These are phyloP conservation scores for Suillus hirtellus DNA, from an alignment of 768 basidiomycete species.

Conservation along the genomic window DNA sequence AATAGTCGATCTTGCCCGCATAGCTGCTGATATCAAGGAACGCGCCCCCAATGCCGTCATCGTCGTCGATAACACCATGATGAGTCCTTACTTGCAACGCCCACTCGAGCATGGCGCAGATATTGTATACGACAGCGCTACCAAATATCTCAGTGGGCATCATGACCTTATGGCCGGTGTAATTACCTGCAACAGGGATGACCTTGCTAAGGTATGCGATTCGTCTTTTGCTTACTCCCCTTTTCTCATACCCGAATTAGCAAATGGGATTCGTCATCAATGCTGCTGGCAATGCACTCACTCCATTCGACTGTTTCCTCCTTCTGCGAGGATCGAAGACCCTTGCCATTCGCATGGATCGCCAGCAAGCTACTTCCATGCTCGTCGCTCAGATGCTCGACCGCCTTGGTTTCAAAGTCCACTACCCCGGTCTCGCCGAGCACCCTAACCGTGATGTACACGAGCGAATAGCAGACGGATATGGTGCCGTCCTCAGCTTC, in stretches of 20 bases:
- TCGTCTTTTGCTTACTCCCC: not conserved
- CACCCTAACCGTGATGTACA: conserved; percentile 91
- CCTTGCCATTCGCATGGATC: conserved; percentile 92
- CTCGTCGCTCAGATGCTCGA: conserved; percentile 86
- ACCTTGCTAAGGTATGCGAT: conserved; percentile 72
- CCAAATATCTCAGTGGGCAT: conserved; percentile 97
- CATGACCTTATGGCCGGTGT: conserved; percentile 99
- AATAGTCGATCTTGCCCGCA: conserved; percentile 84
- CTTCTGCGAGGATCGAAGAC: conserved; percentile 96
- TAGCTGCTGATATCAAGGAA: conserved; percentile 82
- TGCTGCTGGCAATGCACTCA: conserved; percentile 88
- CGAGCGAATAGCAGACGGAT: conserved; percentile 84
- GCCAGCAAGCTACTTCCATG: conserved; percentile 82
- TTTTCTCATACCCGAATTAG: conserved; percentile 37
- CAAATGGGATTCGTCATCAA: conserved; percentile 92
- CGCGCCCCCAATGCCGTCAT: conserved; percentile 77
- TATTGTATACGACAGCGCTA: conserved; percentile 96
- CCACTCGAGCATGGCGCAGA: conserved; percentile 96
- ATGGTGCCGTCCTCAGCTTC: conserved; percentile 93
- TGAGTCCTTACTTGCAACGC: conserved; percentile 96
- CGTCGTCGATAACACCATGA: conserved; percentile 99
- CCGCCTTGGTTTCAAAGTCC: conserved; percentile 81
- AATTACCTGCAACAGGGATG: conserved; percentile 89
- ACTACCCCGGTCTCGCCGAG: conserved; percentile 85
- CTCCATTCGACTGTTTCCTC: conserved; percentile 96